Evolutionary conservation across 179 eudicot species (phyloP).

Genomic region (Camellia oleifera): DNA sequence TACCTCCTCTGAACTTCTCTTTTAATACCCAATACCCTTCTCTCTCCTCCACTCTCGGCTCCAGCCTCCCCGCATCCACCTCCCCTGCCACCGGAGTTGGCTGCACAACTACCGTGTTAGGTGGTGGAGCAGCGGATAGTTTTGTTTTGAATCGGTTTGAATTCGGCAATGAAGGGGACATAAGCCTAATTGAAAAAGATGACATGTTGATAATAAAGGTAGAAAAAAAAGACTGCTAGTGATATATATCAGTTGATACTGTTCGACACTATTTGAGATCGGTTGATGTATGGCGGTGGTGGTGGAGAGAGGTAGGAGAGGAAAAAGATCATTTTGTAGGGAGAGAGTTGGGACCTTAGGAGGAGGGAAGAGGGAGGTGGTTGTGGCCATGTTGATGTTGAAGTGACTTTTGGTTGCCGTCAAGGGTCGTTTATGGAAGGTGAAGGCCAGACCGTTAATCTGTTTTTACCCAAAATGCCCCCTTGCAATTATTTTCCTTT

Average conservation of each 20-base stretch:
- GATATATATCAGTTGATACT: background rate
- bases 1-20: constrained; percentile 81
- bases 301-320: constrained; percentile 10
- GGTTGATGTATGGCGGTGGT: background rate
- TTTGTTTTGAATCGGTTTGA: constrained; percentile 18
- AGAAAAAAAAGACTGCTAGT: background rate
- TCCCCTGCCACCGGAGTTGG: constrained; percentile 17
- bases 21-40: constrained; percentile 76
- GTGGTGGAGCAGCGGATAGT: constrained; percentile 28
- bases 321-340: constrained; percentile 32
- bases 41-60: constrained; percentile 79
- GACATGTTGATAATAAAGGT: constrained; percentile 27
- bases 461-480: background rate
- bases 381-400: constrained; percentile 2
- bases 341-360: constrained; percentile 7
- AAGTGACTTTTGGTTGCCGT: constrained; percentile 26
- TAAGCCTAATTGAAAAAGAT: constrained; percentile 32
- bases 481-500: no score
- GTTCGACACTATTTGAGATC: no score
- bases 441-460: background rate
- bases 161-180: constrained; percentile 30
- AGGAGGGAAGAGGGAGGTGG: constrained; percentile 1
- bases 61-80: constrained; percentile 46
- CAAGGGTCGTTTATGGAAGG: constrained; percentile 19
- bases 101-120: constrained; percentile 13